Conservation (phyloP, 2,329 filamentous ascomycete genomes). For the Pyrenophora graminea region DNA sequence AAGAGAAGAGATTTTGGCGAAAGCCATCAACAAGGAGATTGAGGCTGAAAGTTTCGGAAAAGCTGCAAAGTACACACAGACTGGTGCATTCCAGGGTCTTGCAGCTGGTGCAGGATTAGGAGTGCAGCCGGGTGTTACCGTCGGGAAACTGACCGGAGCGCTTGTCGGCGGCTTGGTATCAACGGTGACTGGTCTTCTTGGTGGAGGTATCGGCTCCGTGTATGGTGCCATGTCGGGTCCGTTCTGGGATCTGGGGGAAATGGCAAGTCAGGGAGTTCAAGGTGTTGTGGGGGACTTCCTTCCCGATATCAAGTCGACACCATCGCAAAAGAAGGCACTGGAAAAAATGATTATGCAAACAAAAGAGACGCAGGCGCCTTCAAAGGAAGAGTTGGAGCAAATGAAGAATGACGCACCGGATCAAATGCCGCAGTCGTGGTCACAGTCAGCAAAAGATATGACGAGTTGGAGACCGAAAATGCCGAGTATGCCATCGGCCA, state of each 20-base stretch:
- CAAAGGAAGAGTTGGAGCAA: constrained; percentile 38
- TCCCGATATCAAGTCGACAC: constrained; percentile 42
- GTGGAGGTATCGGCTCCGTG: constrained; percentile 42
- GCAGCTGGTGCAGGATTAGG: constrained; percentile 47
- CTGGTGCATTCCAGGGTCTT: constrained; percentile 47
- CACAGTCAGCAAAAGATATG: constrained; percentile 40
- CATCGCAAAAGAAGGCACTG: constrained; percentile 42
- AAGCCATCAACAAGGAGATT: constrained; percentile 49
- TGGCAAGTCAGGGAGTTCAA: constrained; percentile 43
- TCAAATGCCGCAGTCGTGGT: constrained; percentile 40
- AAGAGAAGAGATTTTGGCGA: constrained; percentile 46
- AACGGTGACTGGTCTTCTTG: constrained; percentile 41
- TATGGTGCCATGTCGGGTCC: constrained; percentile 45
- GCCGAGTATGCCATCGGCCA: constrained; percentile 34
- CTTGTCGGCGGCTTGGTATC: constrained; percentile 42
- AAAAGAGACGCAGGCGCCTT: constrained; percentile 40
- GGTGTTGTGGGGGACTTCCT: constrained; percentile 40
- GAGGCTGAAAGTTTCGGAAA: constrained; percentile 50
- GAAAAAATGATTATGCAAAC: constrained; percentile 47
- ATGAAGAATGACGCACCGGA: constrained; percentile 43
- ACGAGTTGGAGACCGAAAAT: constrained; percentile 37
- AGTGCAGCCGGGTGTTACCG: constrained; percentile 40
- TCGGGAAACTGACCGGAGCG: constrained; percentile 44
- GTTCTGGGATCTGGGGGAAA: constrained; percentile 43
- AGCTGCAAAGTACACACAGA: constrained; percentile 47